Evolutionary conservation across 73 alveolate genomes (phyloP), one percentile per base, ranked within the genome.

Genomic region (Uronychia setigera): DNA sequence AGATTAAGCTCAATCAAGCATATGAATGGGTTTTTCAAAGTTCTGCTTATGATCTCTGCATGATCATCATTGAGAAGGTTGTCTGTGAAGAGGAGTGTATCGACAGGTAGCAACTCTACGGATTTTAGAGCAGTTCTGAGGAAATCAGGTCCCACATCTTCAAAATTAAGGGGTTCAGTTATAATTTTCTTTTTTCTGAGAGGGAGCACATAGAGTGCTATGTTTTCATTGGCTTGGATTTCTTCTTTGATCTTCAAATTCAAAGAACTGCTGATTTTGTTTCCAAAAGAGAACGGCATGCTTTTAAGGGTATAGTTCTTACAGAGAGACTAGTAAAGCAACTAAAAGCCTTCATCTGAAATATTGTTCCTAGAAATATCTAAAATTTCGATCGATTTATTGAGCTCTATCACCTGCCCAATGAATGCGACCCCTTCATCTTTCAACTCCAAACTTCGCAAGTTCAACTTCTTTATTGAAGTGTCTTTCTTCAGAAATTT

Each of bases 91-190:
- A 26, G 5, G 14, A 67, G 13, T 13, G 32, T 67, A 26, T 28
- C 34, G 30, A 67, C 32, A 13, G 34, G 79, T 29, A 77, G 74
- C 0, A 77, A 26, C 27, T 46, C 80, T 11, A 78, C 78, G 0
- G 91, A 85, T 31, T 85, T 85, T 0, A 85, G 76, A 1, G 91
- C 80, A 57, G 85, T 33, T n/a, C 91, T 26, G 27, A 85, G 30
- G 78, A 85, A 58, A 9, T 76, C 80, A 13, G 85, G 85, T 25
- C 91, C 91, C 26, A 58, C 67, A 46, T 85, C 91, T 9, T 35
- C 79, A 33, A 29, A 85, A 67, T 77, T 77, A 75, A 33, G 34
- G 79, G 32, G 67, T 57, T 1, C 86, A 35, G 76, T 26, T 77
- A 19, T 27, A 9, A 85, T 34, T 31, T 35, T 77, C 77, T 30